These are phyloP conservation scores for Nitzschia sp. DNA, from an alignment of 108 stramenopile genomes.

Conservation along the genomic window DNA sequence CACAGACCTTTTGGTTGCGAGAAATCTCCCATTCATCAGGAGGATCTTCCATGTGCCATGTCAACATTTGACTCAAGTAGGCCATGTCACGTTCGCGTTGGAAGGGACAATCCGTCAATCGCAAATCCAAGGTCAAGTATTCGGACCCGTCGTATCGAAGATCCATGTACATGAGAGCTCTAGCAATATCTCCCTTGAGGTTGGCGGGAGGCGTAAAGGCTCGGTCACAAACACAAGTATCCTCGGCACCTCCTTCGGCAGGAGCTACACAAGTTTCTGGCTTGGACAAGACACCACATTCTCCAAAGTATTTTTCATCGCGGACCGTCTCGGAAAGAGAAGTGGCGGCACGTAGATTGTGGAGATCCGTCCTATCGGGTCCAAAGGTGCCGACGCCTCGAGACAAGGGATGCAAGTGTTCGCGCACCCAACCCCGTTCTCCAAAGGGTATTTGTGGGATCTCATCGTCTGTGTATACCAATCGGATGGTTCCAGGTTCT, in stretches of 20 bases:
- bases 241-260: conserved; percentile 43
- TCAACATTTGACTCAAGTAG: conserved; percentile 59
- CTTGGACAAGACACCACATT: conserved; percentile 34
- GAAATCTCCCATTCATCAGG: conserved; percentile 54
- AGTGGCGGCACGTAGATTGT: conserved; percentile 54
- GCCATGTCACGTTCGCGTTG: conserved; percentile 40
- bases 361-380: conserved; percentile 57
- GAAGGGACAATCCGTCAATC: conserved; percentile 47
- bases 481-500: conserved; percentile 23
- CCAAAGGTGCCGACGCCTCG: conserved; percentile 43
- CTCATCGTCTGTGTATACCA: conserved; percentile 32
- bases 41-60: conserved; percentile 80
- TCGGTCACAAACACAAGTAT: conserved; percentile 24
- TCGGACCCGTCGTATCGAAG: conserved; percentile 57
- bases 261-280: conserved; percentile 30
- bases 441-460: conserved; percentile 35
- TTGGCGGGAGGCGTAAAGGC: conserved; percentile 41
- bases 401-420: conserved; percentile 53
- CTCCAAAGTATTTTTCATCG: conserved; percentile 46
- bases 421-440: conserved; percentile 58
- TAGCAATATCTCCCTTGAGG: conserved; percentile 75
- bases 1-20: conserved; percentile 65
- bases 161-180: conserved; percentile 81
- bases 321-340: conserved; percentile 52
- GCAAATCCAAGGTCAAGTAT: conserved; percentile 32